Conservation (phyloP, 257 asterid genomes). For the Salvia miltiorrhiza region DNA sequence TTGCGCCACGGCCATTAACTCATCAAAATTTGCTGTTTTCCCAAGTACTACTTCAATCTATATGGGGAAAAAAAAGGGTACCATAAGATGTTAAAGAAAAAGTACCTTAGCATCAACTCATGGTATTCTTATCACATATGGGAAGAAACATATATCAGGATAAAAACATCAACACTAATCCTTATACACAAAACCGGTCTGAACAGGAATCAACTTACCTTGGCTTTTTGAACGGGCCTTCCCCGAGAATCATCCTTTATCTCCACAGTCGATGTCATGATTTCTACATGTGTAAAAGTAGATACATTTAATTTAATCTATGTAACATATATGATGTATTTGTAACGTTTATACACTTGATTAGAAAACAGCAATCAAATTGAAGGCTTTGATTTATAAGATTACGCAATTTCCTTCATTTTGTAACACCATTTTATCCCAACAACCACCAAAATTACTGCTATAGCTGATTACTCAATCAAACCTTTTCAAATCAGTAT, state of each 20-base stretch:
- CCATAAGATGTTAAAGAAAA: not conserved
- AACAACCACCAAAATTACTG: not conserved
- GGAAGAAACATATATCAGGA: not conserved
- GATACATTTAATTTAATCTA: conserved; percentile 13
- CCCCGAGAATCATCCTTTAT: conserved; percentile 78
- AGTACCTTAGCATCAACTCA: not conserved
- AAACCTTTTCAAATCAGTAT: not conserved
- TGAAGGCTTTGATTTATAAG: not conserved
- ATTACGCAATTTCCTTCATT: not conserved
- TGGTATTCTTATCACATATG: not conserved
- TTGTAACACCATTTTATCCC: not conserved
- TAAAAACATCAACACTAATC: not conserved
- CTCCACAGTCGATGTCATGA: conserved; percentile 82
- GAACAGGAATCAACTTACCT: conserved; percentile 36
- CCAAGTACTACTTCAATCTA: conserved; percentile 74
- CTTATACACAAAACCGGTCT: not conserved
- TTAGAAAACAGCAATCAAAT: not conserved
- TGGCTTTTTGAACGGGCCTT: conserved; percentile 75
- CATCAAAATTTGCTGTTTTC: conserved; percentile 70
- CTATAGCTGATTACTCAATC: not conserved
- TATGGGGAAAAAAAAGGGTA: not conserved
- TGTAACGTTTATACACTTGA: not conserved
- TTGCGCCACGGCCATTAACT: conserved; percentile 57
- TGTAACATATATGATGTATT: not conserved
- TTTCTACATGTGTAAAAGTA: conserved; percentile 44